Conservation (phyloP, 2,329 filamentous ascomycete genomes). For the Gliomastix tumulicola region DNA sequence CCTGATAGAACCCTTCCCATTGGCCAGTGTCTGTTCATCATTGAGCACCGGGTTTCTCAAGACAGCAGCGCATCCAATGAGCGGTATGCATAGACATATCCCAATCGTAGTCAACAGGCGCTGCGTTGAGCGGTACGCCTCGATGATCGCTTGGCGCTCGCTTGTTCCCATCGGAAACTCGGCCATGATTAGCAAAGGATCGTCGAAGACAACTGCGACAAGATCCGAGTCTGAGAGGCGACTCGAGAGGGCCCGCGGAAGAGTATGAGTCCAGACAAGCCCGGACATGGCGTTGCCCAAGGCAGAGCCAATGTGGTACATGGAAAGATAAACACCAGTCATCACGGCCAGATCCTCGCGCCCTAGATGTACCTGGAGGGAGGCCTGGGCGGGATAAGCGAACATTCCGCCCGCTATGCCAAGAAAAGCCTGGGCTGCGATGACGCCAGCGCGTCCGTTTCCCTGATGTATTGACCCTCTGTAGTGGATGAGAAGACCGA, state of each 20-base stretch:
- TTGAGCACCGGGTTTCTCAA: constrained; percentile 39
- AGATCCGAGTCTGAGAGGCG: constrained; percentile 21
- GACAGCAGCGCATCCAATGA: constrained; percentile 33
- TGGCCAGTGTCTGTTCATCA: constrained; percentile 33
- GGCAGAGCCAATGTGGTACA: constrained; percentile 57
- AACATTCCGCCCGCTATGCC: constrained; percentile 60
- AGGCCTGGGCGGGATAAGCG: constrained; percentile 39
- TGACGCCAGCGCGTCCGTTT: constrained; percentile 45
- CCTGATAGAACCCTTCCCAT: too few relatives aligned
- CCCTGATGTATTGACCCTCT: constrained; percentile 35
- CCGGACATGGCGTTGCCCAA: constrained; percentile 54
- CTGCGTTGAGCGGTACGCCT: constrained; percentile 38
- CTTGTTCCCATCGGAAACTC: constrained; percentile 32
- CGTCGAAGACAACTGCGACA: constrained; percentile 21
- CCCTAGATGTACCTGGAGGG: constrained; percentile 30
- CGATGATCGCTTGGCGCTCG: constrained; percentile 33
- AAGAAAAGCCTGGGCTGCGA: constrained; percentile 55
- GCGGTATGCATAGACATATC: constrained; percentile 39
- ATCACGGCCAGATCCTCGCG: constrained; percentile 55
- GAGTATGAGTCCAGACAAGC: constrained; percentile 53
- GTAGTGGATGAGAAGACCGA: constrained; percentile 56
- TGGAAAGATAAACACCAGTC: constrained; percentile 55
- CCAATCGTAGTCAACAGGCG: constrained; percentile 38
- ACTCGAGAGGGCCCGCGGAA: constrained; percentile 35
- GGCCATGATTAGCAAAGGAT: constrained; percentile 25